Base-by-base conservation (phyloP, 768 basidiomycete genomes). In the Phaffia australis region DNA sequence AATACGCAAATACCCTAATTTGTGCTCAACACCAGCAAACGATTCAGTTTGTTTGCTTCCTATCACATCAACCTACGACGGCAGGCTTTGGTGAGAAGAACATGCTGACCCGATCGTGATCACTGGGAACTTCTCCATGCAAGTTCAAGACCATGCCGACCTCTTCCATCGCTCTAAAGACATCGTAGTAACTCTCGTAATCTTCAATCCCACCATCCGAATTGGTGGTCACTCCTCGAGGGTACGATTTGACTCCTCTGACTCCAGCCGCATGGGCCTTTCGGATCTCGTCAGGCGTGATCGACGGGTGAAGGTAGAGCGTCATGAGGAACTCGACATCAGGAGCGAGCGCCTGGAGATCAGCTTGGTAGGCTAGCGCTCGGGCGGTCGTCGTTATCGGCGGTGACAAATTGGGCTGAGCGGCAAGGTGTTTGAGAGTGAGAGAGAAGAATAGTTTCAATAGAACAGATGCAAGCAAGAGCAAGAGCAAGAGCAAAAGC, bases 221-320 rank as follows among this genome's bases (percentile, higher is more conserved):
- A 76, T 97, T 94, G 47, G 95, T 99, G 27, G 95, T 99, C 3
- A 99, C 94, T 14, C 95, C 95, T 68, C 89, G 82, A 57, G 95
- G 95, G 76, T 99, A 99, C 19, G 89, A 92, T 77, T 99, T 98
- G 71, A 99, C 89, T 50, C 94, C 83, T 81, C 82, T 82, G 69
- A 99, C 83, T 23, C 95, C 94, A 21, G 87, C 87, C 47, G 80
- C 77, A 63, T 86, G 87, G 16, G 94, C 95, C 76, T 89, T 93
- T 72, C 82, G 81, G 72, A 98, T 86, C 74, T 95, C 91, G 23
- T 86, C 86, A 6, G 91, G 89, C 1, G 91, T 94, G 65, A 98
- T 82, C 58, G 87, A 85, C 0, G 87, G 86, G 49, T 87, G 88
- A n/a, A 99, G 83, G 78, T 98, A 99, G 52, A 99, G 80, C 1